Conservation (phyloP, 176 grass and related monocot species). For the Aegilops speltoides region DNA sequence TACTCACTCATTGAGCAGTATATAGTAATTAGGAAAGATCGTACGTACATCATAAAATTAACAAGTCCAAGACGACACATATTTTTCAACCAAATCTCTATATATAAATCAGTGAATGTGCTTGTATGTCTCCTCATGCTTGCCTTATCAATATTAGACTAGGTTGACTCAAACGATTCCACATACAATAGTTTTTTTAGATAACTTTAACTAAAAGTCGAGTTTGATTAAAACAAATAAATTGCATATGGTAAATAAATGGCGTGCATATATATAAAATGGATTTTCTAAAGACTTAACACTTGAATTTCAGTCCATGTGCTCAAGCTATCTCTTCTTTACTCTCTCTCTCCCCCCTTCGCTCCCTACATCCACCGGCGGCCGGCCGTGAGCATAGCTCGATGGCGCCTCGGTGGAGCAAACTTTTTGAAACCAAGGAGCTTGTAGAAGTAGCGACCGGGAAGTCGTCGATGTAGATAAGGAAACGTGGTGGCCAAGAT, state of each 20-base stretch:
- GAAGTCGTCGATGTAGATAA: too few species aligned
- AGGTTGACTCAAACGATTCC: slow-evolving; percentile 17
- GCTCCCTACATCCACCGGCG: too few species aligned
- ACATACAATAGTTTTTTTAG: background rate
- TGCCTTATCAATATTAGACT: background rate
- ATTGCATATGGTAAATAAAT: background rate
- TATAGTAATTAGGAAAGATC: slow-evolving; percentile 46
- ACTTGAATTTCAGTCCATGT: background rate
- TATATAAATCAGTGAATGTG: background rate
- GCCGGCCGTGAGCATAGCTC: too few species aligned
- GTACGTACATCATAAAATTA: slow-evolving; percentile 46
- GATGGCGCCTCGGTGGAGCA: too few species aligned
- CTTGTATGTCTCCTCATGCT: slow-evolving; percentile 3
- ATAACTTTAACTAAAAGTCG: background rate
- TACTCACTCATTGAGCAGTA: slow-evolving; percentile 27
- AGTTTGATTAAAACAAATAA: background rate
- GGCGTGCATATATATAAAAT: background rate
- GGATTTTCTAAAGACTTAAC: background rate
- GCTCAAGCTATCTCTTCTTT: background rate
- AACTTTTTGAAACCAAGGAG: too few species aligned
- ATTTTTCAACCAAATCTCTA: slow-evolving; percentile 23
- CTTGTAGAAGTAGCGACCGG: too few species aligned
- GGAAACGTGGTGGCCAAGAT: too few species aligned
- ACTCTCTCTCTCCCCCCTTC: too few species aligned
- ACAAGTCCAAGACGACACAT: slow-evolving; percentile 39